Base-by-base conservation (phyloP, 2,329 filamentous ascomycete genomes). In the Hypoxylon sp. region DNA sequence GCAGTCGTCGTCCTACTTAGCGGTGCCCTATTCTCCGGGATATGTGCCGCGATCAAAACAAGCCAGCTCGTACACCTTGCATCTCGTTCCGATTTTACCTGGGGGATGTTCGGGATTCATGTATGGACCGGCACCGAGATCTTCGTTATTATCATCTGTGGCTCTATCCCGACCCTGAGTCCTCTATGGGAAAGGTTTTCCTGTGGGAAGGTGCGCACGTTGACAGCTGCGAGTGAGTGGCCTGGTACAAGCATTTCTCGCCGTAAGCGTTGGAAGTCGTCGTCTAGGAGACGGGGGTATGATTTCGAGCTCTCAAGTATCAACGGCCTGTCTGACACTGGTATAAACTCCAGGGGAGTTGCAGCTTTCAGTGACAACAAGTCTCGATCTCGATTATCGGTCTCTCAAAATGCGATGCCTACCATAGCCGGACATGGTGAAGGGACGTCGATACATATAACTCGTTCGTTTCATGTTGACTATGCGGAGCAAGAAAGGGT, bases 121-220 rank as follows among this genome's bases (percentile, higher is more conserved):
- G 11, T 23, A 11, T 65, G 62, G 62, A 10, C 11, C 5, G 19
- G 43, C 28, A 28, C 28, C 19, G 59, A 62, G 21, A 55, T 62
- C 13, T 62, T 25, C 23, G 17, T 62, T 10, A 62, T 48, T 23
- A 62, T 62, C 11, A 5, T 62, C 13, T 62, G 59, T n/a, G 59
- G 38, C 5, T 55, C 38, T 30, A 49, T 62, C 10, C 59, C 59
- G 1, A 49, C 59, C 4, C 17, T 62, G 1, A 62, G 30, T 13
- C 59, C 50, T 1, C 14, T 56, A 4, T 58, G 55, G 55, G 51
- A 38, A 6, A 38, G 14, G 6, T 38, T 38, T 14, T 38, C 34
- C 2, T 14, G 34, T 14, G 34, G 14, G 13, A 38, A 38, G 34
- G 13, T 38, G 34, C 34, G 13, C 5, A n/a, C 6, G 6, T 38